Evolutionary conservation across 1,139 yeast species (phyloP).

Genomic region (Protomyces inouyei): DNA sequence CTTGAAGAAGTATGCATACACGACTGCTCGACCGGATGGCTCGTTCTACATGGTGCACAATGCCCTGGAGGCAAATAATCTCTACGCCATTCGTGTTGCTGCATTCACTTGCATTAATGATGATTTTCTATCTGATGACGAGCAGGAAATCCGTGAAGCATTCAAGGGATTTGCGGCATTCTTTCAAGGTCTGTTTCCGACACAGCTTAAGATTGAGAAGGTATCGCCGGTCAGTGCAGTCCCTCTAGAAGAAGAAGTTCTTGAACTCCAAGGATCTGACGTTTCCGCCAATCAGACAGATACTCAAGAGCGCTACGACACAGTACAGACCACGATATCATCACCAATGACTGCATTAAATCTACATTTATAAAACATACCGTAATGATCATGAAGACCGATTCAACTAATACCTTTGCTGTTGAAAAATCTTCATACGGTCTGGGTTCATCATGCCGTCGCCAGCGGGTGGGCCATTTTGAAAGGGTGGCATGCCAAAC

Average conservation of each 20-base stretch:
- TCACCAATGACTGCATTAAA: too few species aligned
- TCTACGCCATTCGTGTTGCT: background rate
- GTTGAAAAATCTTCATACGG: background rate
- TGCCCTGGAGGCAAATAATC: background rate
- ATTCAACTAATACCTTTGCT: background rate
- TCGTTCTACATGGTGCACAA: background rate
- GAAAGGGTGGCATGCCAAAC: background rate
- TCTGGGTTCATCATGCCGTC: constrained; percentile 4
- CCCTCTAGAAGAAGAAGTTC: background rate
- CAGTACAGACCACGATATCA: too few species aligned
- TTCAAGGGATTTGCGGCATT: background rate
- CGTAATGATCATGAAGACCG: too few species aligned
- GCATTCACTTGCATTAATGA: constrained; percentile 3
- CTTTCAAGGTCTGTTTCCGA: background rate
- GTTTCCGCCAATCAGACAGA: too few species aligned
- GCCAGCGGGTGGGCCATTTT: background rate
- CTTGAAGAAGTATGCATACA: background rate
- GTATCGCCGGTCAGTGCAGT: background rate
- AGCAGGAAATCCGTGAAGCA: background rate
- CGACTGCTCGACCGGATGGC: background rate
- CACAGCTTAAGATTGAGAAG: background rate
- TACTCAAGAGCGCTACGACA: too few species aligned
- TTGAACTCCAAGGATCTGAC: background rate
- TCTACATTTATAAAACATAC: too few species aligned
- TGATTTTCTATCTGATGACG: background rate